Evolutionary conservation across 495 filamentous ascomycete species (phyloP).

Genomic region (Hypoxylon fragiforme): DNA sequence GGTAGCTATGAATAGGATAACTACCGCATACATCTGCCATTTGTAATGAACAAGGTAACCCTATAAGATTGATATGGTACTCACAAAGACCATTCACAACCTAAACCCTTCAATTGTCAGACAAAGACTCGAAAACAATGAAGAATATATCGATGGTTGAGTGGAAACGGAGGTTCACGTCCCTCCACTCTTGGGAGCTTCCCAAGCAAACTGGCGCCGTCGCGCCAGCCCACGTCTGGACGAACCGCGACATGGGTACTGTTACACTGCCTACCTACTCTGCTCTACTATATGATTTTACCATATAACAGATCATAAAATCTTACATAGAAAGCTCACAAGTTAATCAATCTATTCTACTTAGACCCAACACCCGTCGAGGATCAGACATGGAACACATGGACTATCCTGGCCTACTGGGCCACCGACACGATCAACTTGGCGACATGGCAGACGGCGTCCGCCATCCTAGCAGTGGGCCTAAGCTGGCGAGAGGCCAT

Average conservation of each 20-base stretch:
- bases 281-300: not conserved
- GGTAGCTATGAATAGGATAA: too few relatives aligned
- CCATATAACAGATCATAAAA: too few relatives aligned
- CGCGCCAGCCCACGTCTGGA: constrained; percentile 54
- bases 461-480: constrained; percentile 64
- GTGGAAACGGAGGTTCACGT: constrained; percentile 43
- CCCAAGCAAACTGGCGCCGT: constrained; percentile 54
- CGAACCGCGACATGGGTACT: constrained; percentile 44
- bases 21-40: too few relatives aligned
- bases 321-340: not conserved
- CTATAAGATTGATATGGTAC: too few relatives aligned
- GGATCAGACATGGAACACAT: constrained; percentile 54
- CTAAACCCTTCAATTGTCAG: not conserved
- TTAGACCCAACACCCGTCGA: constrained; percentile 51
- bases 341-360: constrained; percentile 16
- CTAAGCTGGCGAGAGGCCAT: constrained; percentile 64
- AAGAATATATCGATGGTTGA: constrained; percentile 22
- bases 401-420: constrained; percentile 62
- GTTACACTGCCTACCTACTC: constrained; percentile 8
- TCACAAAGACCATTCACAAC: too few relatives aligned
- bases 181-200: constrained; percentile 50
- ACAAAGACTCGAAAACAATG: constrained; percentile 6
- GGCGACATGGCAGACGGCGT: constrained; percentile 64
- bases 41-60: too few relatives aligned
- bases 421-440: constrained; percentile 65